Evolutionary conservation across 1,284 basidiomycete genomes (phyloP), one percentile per base, ranked within the genome.

Genomic region (Fomitopsis betulina): DNA sequence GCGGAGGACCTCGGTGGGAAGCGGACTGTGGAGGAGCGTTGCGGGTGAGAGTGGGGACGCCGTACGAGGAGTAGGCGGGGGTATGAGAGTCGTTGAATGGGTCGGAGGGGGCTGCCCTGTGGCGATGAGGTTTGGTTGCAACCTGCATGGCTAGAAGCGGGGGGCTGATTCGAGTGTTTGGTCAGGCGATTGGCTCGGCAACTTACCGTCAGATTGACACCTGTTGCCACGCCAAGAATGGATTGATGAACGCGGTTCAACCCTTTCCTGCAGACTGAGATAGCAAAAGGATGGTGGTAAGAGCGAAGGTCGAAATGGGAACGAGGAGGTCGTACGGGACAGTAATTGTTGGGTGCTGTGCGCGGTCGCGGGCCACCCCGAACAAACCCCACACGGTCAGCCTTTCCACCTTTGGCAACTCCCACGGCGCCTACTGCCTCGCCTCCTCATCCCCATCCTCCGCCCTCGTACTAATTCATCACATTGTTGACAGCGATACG

Each of bases 71-170:
- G 62, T 69, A 70, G 59, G 69, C 67, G 73, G 76, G 52, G 75
- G 42, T 74, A 68, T 49, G 76, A 62, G 67, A 80, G 76, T 82
- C 80, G 54, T 73, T 73, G 72, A 87, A 87, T 52, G 86, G 86
- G 72, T 87, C 82, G 56, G 81, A 81, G 56, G 81, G 68, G 38
- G 62, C 58, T 42, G 81, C 79, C 68, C 82, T 76, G 63, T 76
- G 73, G 57, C 81, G 77, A 45, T 71, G 74, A 60, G 70, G 69
- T 37, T 72, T 72, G 61, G 67, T n/a, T 10, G 49, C 61, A 56
- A 71, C 52, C 59, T 72, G 72, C 68, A 69, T 69, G 61, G 56
- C 64, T 63, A 55, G 53, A 58, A 55, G 53, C 54, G 53, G 42
- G 56, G 51, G 25, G 47, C 56, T 7, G 21, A 37, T 45, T 40